Base-by-base conservation (phyloP, 2,329 filamentous ascomycete species). In the Pyricularia sp. region DNA sequence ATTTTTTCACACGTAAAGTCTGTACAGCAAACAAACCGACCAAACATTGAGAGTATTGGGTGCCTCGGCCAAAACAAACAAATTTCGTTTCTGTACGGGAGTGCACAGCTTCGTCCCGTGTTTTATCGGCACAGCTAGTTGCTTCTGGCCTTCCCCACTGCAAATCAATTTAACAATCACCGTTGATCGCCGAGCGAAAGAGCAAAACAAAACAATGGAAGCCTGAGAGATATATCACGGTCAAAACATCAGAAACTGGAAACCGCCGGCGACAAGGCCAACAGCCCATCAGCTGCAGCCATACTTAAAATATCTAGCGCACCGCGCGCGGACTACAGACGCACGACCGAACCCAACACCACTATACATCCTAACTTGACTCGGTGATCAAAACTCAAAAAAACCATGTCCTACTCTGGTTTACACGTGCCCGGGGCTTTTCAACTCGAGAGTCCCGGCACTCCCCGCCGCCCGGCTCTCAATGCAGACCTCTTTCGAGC, bases 401-500 rank as follows among this genome's bases (percentile, higher is more conserved):
- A 26, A 12, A 33, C n/a, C n/a, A 66, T 78, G 77, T 71, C 76
- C n/a, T 76, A 75, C 55, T 66, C 74, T 58, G 76, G 76, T 42
- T 77, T 76, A 68, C 75, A 76, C 64, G 69, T 77, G 69, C 75
- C 75, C 5, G 77, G 77, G 23, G 75, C 74, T 55, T 79, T 76
- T 69, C 70, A 73, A 36, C 74, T 77, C 68, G 76, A 78, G 33
- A 64, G 71, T 26, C 68, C 71, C 33, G 70, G 69, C 6, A 36
- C 75, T 28, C 69, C 70, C 7, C 25, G 72, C 26, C 72, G 72
- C 28, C 72, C 76, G 23, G 69, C 73, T 4, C 73, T 79, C 3
- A 77, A 74, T 67, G 74, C 77, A 26, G 72, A 75, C 69, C 72
- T 79, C 55, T 78, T 78, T 68, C 76, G 75, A 1, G 77, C 77